A percentile compares a stretch with the other conserved stretches of the same genome.
phyloP scores from a whole-genome alignment of 2,329 filamentous ascomycete species.

The Ilyonectria destructans region DNA sequence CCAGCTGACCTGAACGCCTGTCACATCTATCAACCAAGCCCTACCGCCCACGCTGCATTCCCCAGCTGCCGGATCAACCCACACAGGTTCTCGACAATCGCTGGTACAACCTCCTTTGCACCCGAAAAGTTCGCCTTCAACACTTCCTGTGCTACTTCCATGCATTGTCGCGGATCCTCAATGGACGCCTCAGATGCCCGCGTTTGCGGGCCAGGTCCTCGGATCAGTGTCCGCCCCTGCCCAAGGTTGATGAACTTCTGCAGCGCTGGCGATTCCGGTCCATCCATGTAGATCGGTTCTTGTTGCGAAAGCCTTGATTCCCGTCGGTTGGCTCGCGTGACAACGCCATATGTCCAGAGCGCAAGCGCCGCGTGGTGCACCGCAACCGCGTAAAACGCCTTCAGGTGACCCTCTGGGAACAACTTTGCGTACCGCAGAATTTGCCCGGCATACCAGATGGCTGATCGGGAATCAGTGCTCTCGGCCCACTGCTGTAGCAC shows the following conservation, averaged over 20 bases:
- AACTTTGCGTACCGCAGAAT: conserved; percentile 73
- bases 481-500: conserved; percentile 73
- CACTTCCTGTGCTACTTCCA: conserved; percentile 72
- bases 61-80: conserved; percentile 75
- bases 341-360: conserved; percentile 79
- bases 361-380: conserved; percentile 79
- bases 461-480: conserved; percentile 70
- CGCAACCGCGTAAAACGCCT: conserved; percentile 78
- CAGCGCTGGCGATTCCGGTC: conserved; percentile 66
- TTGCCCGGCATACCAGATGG: conserved; percentile 80
- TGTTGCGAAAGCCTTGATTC: conserved; percentile 54
- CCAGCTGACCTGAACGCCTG: neutral
- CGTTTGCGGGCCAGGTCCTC: conserved; percentile 52
- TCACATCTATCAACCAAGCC: conserved; percentile 46
- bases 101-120: conserved; percentile 64
- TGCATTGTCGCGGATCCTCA: conserved; percentile 71
- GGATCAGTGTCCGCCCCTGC: conserved; percentile 69
- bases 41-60: conserved; percentile 62
- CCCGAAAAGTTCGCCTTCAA: conserved; percentile 68
- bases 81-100: conserved; percentile 79
- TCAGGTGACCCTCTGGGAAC: conserved; percentile 69
- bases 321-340: conserved; percentile 61
- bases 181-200: conserved; percentile 60
- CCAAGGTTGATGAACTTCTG: conserved; percentile 72
- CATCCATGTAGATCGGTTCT: conserved; percentile 70